A percentile compares a stretch with the other conserved stretches of the same genome.
phyloP scores from a whole-genome alignment of 1,284 basidiomycete genomes.

The Cutaneotrichosporon cutaneum region DNA sequence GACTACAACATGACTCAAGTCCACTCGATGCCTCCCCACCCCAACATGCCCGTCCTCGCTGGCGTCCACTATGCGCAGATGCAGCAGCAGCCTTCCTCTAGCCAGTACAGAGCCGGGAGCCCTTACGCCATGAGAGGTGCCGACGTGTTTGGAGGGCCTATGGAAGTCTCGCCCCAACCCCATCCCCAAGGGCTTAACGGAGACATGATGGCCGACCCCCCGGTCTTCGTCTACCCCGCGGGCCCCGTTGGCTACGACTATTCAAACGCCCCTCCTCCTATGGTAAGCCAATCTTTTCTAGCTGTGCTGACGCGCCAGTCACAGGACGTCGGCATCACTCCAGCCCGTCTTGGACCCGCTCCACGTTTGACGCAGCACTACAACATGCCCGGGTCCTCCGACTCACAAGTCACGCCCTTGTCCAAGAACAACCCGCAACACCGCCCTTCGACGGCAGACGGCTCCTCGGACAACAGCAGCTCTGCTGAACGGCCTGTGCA shows the following conservation, averaged over 20 bases:
- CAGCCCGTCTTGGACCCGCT: constrained; percentile 46
- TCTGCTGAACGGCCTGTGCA: constrained; percentile 21
- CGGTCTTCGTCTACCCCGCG: not conserved
- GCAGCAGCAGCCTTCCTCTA: not conserved
- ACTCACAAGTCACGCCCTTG: constrained; percentile 18
- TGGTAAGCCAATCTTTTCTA: not conserved
- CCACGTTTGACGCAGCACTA: constrained; percentile 36
- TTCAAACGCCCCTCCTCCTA: constrained; percentile 12
- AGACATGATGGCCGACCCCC: not conserved
- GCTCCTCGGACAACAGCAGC: constrained; percentile 17
- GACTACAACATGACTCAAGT: not conserved
- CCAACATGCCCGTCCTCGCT: not conserved
- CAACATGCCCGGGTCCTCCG: constrained; percentile 27
- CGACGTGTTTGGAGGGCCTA: not conserved
- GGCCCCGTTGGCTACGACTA: not conserved
- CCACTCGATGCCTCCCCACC: not conserved
- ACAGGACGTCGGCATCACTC: constrained; percentile 38
- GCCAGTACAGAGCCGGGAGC: not conserved
- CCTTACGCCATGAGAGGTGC: not conserved
- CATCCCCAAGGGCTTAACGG: not conserved
- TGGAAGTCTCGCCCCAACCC: not conserved
- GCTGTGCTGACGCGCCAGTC: not conserved
- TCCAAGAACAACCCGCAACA: constrained; percentile 5
- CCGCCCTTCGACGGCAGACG: constrained; percentile 16
- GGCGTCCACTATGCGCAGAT: not conserved